Base-by-base conservation (phyloP, 164 flowering plant genomes). In the Vitis labrusca region DNA sequence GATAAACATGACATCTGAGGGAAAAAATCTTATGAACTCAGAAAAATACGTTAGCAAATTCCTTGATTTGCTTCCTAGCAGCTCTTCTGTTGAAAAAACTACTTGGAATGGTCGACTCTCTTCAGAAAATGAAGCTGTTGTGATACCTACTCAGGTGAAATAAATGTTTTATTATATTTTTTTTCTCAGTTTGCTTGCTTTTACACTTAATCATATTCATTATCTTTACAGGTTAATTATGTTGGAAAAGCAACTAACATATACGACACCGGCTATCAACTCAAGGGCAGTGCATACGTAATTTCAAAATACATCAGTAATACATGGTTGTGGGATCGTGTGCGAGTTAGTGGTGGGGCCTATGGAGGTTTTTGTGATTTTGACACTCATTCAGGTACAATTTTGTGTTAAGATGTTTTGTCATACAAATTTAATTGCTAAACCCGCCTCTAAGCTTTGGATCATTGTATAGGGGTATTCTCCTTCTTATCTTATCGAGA, bases 251-350 rank as follows among this genome's bases (percentile, higher is more conserved):
- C 99, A 66, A 94, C 88, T 65, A 90, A 95, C 71, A 69, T 95
- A 8, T 93, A 87, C 54, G 90, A 88, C 52, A 81, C 90, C 6
- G 99, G 99, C 49, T 95, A 95, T 76, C 79, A 90, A 74, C 94
- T 93, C 52, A 83, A 78, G 53, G 99, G 99, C 44, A 96, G 99
- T 85, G 93, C 99, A 13, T 89, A 93, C 86, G 99, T 96, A 48
- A 93, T 96, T 70, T 95, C 99, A 3, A 96, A 88, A 79, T 72
- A 90, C 80, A 87, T 96, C 32, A 83, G 97, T 64, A 93, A 93
- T 75, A 91, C 98, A 70, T 96, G 99, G 99, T 77, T 96, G 73
- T 96, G 99, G 99, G 99, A 96, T 70, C 98, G 95, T 72, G 97
- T 96, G 15, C 84, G 99, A 47, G 99, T 96, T 65, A 90, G 98